Evolutionary conservation across 1,284 basidiomycete genomes (phyloP).

Genomic region (Pseudozyma hubeiensis): DNA sequence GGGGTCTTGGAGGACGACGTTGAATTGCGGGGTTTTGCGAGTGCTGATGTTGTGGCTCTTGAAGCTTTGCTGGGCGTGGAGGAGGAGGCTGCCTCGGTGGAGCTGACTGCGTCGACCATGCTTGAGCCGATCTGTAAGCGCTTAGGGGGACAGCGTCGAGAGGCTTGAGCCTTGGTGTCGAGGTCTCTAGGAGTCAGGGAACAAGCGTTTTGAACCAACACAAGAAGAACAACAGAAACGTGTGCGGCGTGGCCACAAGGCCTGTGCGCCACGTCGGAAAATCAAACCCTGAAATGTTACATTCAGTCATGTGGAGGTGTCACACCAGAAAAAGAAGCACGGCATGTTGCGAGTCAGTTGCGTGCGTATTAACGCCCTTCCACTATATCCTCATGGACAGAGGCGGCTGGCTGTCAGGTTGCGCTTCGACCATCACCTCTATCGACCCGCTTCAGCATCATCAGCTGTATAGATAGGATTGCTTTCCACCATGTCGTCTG

Average conservation of each 20-base stretch:
- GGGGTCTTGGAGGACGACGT: neutral
- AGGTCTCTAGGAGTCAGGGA: too few relatives aligned
- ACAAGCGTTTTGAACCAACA: too few relatives aligned
- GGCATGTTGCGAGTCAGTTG: conserved; percentile 4
- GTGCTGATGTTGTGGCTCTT: neutral
- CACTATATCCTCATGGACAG: neutral
- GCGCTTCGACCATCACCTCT: neutral
- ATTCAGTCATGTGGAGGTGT: conserved; percentile 1
- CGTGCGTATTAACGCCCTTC: conserved; percentile 15
- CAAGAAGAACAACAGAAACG: too few relatives aligned
- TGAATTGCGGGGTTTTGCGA: neutral
- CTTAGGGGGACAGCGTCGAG: neutral
- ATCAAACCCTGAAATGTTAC: neutral
- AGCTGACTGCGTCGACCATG: neutral
- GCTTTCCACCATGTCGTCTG: conserved; percentile 15
- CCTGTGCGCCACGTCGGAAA: conserved; percentile 6
- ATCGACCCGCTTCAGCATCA: neutral
- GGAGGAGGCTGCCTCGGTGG: neutral
- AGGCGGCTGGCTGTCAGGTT: neutral
- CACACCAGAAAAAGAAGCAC: conserved; percentile 7
- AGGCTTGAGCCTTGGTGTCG: too few relatives aligned
- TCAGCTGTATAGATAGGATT: neutral
- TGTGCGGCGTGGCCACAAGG: neutral
- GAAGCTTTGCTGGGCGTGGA: neutral
- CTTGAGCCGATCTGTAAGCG: neutral